These are phyloP conservation scores for Candida silvatica DNA, from an alignment of 805 yeast genomes.

Conservation along the genomic window DNA sequence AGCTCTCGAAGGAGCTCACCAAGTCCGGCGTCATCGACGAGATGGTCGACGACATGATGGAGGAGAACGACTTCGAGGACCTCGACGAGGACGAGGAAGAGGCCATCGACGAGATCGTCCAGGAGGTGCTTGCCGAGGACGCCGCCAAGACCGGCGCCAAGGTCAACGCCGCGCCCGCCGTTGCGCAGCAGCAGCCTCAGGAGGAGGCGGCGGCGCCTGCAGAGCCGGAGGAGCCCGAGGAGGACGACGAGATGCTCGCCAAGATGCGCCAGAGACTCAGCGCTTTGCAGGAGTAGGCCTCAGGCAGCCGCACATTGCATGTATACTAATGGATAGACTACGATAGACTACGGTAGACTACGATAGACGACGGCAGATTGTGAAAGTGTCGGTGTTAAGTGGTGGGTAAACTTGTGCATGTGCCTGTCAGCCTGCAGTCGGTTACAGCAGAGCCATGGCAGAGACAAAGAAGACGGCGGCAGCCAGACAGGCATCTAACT, in stretches of 20 bases:
- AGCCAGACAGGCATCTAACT: no score
- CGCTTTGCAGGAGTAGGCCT: slow-evolving; percentile 63
- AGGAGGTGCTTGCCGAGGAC: slow-evolving; percentile 32
- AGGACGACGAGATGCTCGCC: slow-evolving; percentile 65
- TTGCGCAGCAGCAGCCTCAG: slow-evolving; percentile 19
- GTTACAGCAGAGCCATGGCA: no score
- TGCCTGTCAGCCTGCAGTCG: no score
- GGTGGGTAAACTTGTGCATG: no score
- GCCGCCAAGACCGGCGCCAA: slow-evolving; percentile 25
- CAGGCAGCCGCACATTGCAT: no score
- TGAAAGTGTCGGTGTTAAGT: no score
- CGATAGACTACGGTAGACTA: no score
- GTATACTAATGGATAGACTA: no score
- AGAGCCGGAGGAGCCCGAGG: slow-evolving; percentile 30
- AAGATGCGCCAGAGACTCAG: slow-evolving; percentile 85
- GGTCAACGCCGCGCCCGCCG: background rate
- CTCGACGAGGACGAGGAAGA: slow-evolving; percentile 53
- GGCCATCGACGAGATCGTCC: slow-evolving; percentile 50
- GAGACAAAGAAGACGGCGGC: no score
- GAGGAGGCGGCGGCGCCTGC: slow-evolving; percentile 22
- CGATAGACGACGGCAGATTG: no score
- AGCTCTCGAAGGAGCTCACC: slow-evolving; percentile 77
- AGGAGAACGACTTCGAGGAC: slow-evolving; percentile 54
- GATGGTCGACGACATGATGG: slow-evolving; percentile 90
- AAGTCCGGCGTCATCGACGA: slow-evolving; percentile 84